Percentiles rank a stretch among this genome's conserved stretches.
phyloP scores from a whole-genome alignment of 1,284 basidiomycete species.

The Jaminaea rosea region DNA sequence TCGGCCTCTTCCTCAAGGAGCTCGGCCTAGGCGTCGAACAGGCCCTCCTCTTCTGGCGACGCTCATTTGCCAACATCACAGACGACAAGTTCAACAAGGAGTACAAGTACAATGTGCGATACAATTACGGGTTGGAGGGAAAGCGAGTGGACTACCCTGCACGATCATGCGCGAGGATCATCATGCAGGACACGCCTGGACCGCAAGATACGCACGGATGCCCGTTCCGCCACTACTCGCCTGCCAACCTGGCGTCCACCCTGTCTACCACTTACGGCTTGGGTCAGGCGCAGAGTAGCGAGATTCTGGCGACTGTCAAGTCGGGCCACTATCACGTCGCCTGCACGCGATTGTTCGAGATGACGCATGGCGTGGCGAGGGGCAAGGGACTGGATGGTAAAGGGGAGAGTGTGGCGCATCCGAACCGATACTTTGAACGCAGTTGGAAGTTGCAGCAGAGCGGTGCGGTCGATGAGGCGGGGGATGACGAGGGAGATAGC shows the following conservation, averaged over 20 bases:
- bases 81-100: constrained; percentile 99
- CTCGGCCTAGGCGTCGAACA: constrained; percentile 90
- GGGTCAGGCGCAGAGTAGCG: constrained; percentile 66
- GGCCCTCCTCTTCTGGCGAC: constrained; percentile 86
- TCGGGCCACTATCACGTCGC: constrained; percentile 83
- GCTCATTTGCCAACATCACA: constrained; percentile 63
- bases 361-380: constrained; percentile 83
- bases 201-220: constrained; percentile 76
- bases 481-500: neutral
- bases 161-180: constrained; percentile 84
- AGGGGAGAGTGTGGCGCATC: constrained; percentile 85
- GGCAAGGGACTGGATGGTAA: constrained; percentile 73
- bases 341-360: constrained; percentile 92
- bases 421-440: constrained; percentile 65
- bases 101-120: constrained; percentile 93
- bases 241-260: constrained; percentile 71
- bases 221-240: constrained; percentile 83
- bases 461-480: too few relatives aligned
- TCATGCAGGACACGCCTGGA: constrained; percentile 67
- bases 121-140: constrained; percentile 89
- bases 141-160: constrained; percentile 88
- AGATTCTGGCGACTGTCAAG: constrained; percentile 76
- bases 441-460: constrained; percentile 50
- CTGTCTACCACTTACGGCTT: constrained; percentile 66
- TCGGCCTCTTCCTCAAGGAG: constrained; percentile 82